Evolutionary conservation across 345 rosid genomes (phyloP).

Genomic region (Erysimum cheiranthoides): DNA sequence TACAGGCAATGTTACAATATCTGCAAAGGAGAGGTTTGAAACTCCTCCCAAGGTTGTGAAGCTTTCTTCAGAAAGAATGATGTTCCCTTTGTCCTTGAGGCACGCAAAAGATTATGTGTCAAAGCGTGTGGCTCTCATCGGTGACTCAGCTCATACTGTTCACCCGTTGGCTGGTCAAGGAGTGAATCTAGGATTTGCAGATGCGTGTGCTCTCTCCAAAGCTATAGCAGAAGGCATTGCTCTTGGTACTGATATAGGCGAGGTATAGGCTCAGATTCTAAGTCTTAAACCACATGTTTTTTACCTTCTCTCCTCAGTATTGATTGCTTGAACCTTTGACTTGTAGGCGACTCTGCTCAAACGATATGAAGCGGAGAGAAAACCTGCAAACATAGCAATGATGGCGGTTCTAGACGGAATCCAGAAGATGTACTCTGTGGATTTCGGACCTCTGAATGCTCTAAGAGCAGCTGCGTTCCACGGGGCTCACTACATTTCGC

Average conservation of each 20-base stretch:
- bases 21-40: conserved; percentile 68
- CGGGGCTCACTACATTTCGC: conserved; percentile 78
- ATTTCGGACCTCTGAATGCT: conserved; percentile 82
- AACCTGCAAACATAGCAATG: conserved; percentile 78
- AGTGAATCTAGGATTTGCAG: conserved; percentile 93
- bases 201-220: conserved; percentile 76
- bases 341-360: conserved; percentile 63
- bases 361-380: conserved; percentile 82
- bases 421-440: conserved; percentile 83
- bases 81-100: conserved; percentile 82
- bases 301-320: neutral
- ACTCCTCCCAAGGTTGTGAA: conserved; percentile 78
- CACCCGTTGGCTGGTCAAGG: conserved; percentile 99
- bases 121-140: conserved; percentile 71
- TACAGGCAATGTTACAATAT: conserved; percentile 49
- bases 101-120: conserved; percentile 77
- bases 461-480: conserved; percentile 85
- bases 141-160: conserved; percentile 96
- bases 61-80: conserved; percentile 82
- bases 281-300: neutral
- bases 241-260: conserved; percentile 82
- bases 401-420: conserved; percentile 89
- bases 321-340: conserved; percentile 7
- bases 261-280: conserved; percentile 53
- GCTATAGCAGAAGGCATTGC: conserved; percentile 77